These are phyloP conservation scores for Toxicodendron radicans DNA, from an alignment of 345 rosid genomes.

Conservation along the genomic window DNA sequence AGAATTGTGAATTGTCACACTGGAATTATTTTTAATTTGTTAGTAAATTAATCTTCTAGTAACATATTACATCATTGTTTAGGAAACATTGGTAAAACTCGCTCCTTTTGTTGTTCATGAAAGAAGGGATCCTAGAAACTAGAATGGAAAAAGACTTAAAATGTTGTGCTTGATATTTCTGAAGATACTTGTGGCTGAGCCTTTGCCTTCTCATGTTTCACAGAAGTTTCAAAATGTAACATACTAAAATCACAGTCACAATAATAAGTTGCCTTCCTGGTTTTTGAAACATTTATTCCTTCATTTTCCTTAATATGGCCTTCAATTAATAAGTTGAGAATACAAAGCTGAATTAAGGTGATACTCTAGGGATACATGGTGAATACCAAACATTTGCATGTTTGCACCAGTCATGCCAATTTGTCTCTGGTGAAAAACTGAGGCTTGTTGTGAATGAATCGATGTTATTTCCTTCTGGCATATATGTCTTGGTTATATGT, in stretches of 20 bases:
- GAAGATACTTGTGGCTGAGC: neutral
- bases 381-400: neutral
- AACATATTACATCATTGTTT: neutral
- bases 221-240: neutral
- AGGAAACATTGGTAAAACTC: neutral
- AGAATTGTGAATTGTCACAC: neutral
- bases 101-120: conserved; percentile 6
- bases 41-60: neutral
- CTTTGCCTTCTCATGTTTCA: neutral
- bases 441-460: neutral
- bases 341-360: neutral
- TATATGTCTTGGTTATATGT: neutral
- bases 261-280: neutral
- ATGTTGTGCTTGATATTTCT: neutral
- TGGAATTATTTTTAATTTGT: neutral
- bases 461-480: conserved; percentile 4
- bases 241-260: neutral
- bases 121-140: conserved; percentile 6
- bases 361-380: neutral
- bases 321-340: neutral
- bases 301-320: neutral
- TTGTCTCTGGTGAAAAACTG: neutral
- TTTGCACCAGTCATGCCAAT: neutral
- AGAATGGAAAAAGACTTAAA: neutral
- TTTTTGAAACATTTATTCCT: neutral